phyloP scores from a whole-genome alignment of 1,284 basidiomycete species.

The Peniophora sp. region DNA sequence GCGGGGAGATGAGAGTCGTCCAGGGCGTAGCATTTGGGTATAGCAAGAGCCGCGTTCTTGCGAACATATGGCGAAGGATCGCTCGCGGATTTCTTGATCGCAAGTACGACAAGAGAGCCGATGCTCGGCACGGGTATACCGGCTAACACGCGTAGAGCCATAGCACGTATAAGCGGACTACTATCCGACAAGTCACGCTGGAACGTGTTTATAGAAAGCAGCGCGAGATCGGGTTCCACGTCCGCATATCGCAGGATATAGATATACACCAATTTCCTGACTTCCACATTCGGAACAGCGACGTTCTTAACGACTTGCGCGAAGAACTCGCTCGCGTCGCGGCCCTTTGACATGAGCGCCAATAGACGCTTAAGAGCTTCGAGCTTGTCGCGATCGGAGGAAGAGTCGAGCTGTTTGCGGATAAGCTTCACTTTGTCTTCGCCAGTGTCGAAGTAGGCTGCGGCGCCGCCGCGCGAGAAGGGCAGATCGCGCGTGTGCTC shows the following conservation, averaged over 20 bases:
- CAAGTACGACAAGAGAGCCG: conserved; percentile 78
- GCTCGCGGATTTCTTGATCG: conserved; percentile 85
- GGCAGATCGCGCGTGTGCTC: conserved; percentile 71
- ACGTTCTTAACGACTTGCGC: conserved; percentile 94
- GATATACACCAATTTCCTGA: conserved; percentile 96
- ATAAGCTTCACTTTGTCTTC: conserved; percentile 77
- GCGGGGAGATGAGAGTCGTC: conserved; percentile 66
- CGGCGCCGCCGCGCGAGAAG: conserved; percentile 43
- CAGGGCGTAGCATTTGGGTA: conserved; percentile 83
- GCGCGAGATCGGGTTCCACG: conserved; percentile 87
- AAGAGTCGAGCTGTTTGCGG: conserved; percentile 78
- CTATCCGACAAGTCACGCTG: conserved; percentile 93
- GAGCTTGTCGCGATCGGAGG: conserved; percentile 80
- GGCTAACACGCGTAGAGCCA: conserved; percentile 91
- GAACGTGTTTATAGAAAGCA: conserved; percentile 98
- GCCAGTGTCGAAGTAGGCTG: conserved; percentile 55
- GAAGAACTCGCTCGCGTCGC: conserved; percentile 88
- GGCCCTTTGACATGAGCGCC: conserved; percentile 88
- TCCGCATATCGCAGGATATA: conserved; percentile 92
- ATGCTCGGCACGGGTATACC: conserved; percentile 89
- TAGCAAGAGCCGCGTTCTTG: conserved; percentile 84
- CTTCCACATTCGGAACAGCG: conserved; percentile 84
- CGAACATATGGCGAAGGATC: conserved; percentile 93
- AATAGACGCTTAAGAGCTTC: conserved; percentile 92
- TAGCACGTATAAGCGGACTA: conserved; percentile 88